These are phyloP conservation scores for Martensiomyces pterosporus DNA, from an alignment of 192 early-diverging fungal genomes.

Conservation along the genomic window DNA sequence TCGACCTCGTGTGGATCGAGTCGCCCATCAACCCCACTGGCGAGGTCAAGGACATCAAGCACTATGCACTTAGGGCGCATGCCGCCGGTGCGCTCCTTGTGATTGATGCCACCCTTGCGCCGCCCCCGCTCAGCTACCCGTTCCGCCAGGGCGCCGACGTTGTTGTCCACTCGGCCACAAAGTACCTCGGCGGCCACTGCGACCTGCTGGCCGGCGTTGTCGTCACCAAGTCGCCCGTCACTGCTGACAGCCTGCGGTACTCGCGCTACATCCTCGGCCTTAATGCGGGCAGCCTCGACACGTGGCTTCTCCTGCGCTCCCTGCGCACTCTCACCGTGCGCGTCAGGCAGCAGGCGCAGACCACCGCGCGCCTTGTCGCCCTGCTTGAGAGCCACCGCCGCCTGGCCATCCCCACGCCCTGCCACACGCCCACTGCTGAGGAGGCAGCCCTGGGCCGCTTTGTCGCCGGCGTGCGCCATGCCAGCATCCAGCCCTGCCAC, in stretches of 20 bases:
- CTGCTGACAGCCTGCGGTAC: conserved; percentile 37
- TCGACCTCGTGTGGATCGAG: conserved; percentile 61
- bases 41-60: conserved; percentile 44
- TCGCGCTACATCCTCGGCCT: conserved; percentile 54
- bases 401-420: conserved; percentile 36
- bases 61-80: conserved; percentile 44
- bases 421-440: conserved; percentile 22
- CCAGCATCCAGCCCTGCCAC: conserved; percentile 16
- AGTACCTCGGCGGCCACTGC: conserved; percentile 69
- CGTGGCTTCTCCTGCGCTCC: conserved; percentile 60
- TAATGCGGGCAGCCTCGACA: conserved; percentile 61
- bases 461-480: conserved; percentile 39
- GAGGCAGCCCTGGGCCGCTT: conserved; percentile 20
- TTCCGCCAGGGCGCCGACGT: conserved; percentile 62
- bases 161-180: conserved; percentile 67
- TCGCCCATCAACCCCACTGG: conserved; percentile 61
- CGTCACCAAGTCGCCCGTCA: conserved; percentile 38
- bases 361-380: conserved; percentile 50
- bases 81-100: conserved; percentile 53
- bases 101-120: conserved; percentile 68
- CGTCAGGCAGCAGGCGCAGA: conserved; percentile 58
- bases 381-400: conserved; percentile 49
- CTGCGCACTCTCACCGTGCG: conserved; percentile 60
- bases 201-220: conserved; percentile 67
- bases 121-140: conserved; percentile 62